Evolutionary conservation across 768 basidiomycete genomes (phyloP), one percentile per base, ranked within the genome.

Genomic region (Leccinum subtestaceum): DNA sequence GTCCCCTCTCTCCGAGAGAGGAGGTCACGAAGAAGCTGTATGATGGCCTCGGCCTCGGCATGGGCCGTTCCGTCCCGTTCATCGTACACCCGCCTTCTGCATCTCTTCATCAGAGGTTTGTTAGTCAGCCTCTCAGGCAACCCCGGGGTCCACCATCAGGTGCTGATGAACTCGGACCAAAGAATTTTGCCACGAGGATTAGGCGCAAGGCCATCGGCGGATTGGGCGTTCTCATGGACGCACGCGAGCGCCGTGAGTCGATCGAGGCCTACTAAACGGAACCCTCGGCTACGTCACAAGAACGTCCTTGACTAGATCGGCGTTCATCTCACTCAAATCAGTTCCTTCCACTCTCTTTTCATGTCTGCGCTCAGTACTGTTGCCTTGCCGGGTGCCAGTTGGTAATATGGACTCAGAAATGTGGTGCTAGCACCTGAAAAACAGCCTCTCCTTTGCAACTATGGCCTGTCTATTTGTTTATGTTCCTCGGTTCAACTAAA

Each of bases 151-250:
- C 93, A 57, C 93, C 93, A 47, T 89, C 89, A 23, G 88, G 89
- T 69, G 85, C 85, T 63, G 92, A 94, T 68, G 92, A 94, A 70
- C 84, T 94, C 52, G 87, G 88, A 19, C 88, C 89, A 47, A 88
- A 90, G 81, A 94, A 94, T 72, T 94, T 94, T 78, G 92, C 92
- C 7, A 86, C 86, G 38, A 84, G 92, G 66, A 88, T 91, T 75
- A 83, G 91, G 74, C 84, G 89, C 67, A 85, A 89, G 79, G 91
- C 92, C 19, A 89, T 93, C 60, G 89, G 88, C 34, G 89, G 91
- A 27, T 76, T 93, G 53, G 88, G 87, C 56, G 83, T 83, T 69
- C 82, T 93, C 65, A 86, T 92, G 82, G 88, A 82, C 66, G 89
- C 91, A 34, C 84, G 91, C 60, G 91, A 91, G 78, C 83, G 88